Conservation (phyloP, 2,329 filamentous ascomycete genomes). For the Aciculosporium take region DNA sequence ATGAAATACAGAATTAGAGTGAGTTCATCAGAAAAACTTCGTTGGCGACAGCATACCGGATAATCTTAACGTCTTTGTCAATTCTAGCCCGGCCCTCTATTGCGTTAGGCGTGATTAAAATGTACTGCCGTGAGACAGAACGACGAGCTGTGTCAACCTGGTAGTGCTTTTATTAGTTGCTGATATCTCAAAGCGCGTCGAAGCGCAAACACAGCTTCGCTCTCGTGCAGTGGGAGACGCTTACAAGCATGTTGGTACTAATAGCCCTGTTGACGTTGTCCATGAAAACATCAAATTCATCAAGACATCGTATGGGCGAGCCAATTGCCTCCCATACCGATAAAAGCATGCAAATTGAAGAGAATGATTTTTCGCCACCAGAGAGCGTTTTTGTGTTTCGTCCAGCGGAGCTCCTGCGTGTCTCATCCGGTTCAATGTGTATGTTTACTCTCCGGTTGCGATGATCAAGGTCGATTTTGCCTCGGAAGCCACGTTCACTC, state of each 20-base stretch:
- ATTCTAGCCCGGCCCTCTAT: conserved; percentile 47
- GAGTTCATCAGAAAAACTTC: background rate
- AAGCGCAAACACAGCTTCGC: background rate
- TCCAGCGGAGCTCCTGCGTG: conserved; percentile 52
- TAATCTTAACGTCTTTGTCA: conserved; percentile 62
- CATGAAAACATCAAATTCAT: conserved; percentile 99
- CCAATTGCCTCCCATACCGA: conserved; percentile 98
- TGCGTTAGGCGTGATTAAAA: conserved; percentile 88
- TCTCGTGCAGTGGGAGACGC: conserved; percentile 17
- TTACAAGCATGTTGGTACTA: conserved; percentile 83
- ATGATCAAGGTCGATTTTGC: conserved; percentile 68
- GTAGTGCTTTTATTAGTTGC: conserved; percentile 3
- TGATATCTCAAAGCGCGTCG: background rate
- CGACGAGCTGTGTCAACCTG: conserved; percentile 72
- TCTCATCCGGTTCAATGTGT: conserved; percentile 57
- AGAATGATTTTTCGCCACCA: conserved; percentile 95
- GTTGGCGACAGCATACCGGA: conserved; percentile 36
- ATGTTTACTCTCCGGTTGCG: conserved; percentile 59
- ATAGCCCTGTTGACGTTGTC: conserved; percentile 89
- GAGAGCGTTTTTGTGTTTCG: conserved; percentile 84
- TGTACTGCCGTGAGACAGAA: conserved; percentile 83
- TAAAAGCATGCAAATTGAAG: conserved; percentile 83
- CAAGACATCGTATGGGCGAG: conserved; percentile 81
- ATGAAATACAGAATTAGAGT: background rate
- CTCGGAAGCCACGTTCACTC: conserved; percentile 78